Evolutionary conservation across 345 rosid genomes (phyloP), one percentile per base, ranked within the genome.

Genomic region (Eucalyptus albens): DNA sequence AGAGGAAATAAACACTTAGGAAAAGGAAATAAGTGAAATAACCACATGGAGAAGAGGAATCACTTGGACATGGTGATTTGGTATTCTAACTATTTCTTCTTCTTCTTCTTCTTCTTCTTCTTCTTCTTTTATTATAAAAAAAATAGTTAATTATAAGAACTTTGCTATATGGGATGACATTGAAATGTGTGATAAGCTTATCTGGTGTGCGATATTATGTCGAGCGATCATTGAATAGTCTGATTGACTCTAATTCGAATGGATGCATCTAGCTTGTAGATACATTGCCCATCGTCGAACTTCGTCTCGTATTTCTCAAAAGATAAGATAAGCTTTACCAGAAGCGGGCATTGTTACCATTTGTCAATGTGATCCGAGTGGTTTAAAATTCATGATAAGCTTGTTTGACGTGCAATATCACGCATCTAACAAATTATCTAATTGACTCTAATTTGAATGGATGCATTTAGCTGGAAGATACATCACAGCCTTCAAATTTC

Each of bases 261-360:
- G 16, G 8, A 11, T 27, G 11, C 62, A 22, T 51, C 3, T 24
- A 56, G 62, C 29, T 9, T 22, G 62, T 1, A 56, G 62, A 56
- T 56, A 56, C 1, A 56, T 24, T 6, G 1, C 12, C 62, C 27
- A 9, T 3, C 0, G 2, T 53, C 5, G 0, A 53, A 21, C 59
- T 53, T 53, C 5, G 1, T 53, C 59, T 53, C 0, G 1, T 21
- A 0, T 53, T 1, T 19, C 26, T 21, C 4, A 26, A 0, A 53
- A 53, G 1, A 21, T 53, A 53, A 53, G 4, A 53, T 53, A 0
- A 53, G 11, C 14, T 56, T 56, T 24, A 56, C 11, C 3, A 56
- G 2, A 56, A 56, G 29, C 0, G 29, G 62, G 14, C 1, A 24
- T 56, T 11, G 6, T 56, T 5, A 56, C 3, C 29, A 22, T 56